A percentile compares a stretch with the other conserved stretches of the same genome.
Evolutionary conservation across 139 green algal species (phyloP).

Genomic region (Volvox africanus): DNA sequence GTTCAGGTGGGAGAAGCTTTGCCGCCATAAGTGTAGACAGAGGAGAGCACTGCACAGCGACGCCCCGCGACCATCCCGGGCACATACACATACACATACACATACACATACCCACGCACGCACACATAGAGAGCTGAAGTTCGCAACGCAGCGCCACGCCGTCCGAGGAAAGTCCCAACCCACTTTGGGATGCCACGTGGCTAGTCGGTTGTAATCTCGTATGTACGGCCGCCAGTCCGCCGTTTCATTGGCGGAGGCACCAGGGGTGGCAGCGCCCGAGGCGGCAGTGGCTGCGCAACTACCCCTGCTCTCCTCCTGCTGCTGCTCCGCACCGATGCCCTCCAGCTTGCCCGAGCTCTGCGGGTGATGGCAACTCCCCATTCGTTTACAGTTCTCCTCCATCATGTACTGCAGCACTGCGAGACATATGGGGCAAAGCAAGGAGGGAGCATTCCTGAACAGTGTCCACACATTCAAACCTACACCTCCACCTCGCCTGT

Average conservation of each 20-base stretch:
- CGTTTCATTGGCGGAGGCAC: too few species aligned
- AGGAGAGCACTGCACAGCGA: too few species aligned
- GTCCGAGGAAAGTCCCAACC: not conserved
- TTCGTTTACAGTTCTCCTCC: slow-evolving; percentile 7
- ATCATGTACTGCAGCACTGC: slow-evolving; percentile 35
- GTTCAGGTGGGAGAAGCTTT: too few species aligned
- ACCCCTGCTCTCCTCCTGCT: not conserved
- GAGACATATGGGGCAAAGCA: not conserved
- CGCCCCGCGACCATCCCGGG: too few species aligned
- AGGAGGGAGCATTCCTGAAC: too few species aligned
- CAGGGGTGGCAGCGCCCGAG: not conserved
- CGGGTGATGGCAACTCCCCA: not conserved
- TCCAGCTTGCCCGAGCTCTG: not conserved
- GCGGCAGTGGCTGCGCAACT: not conserved
- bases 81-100: too few species aligned
- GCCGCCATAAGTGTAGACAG: too few species aligned
- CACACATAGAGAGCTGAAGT: too few species aligned
- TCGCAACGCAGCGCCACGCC: too few species aligned
- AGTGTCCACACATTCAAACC: too few species aligned
- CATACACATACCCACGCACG: too few species aligned
- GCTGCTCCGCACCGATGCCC: not conserved
- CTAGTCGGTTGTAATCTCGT: slow-evolving; percentile 17
- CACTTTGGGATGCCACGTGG: slow-evolving; percentile 34
- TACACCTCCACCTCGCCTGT: too few species aligned
- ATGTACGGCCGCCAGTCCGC: slow-evolving; percentile 23